A percentile compares a stretch with the other conserved stretches of the same genome.
These are phyloP conservation scores for Trapa incisa DNA, from an alignment of 345 rosid genomes.

Conservation along the genomic window DNA sequence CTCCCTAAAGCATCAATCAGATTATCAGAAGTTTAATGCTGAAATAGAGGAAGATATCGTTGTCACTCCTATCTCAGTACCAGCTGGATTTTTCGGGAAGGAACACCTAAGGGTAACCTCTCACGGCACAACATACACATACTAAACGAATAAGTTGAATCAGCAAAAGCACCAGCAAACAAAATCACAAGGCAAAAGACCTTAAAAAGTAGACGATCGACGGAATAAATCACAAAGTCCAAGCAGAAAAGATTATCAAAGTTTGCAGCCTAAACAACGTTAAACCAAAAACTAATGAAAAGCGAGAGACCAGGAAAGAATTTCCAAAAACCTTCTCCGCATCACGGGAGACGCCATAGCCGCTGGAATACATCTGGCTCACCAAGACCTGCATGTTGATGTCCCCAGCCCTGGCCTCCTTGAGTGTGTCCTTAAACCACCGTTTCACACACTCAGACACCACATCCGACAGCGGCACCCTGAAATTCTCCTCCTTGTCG, in stretches of 20 bases:
- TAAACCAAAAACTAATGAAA: no score
- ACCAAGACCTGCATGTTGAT: constrained; percentile 79
- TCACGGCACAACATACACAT: not conserved
- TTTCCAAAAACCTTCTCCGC: constrained; percentile 44
- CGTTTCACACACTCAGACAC: constrained; percentile 81
- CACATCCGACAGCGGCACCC: constrained; percentile 64
- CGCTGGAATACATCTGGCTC: constrained; percentile 87
- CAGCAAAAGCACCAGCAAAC: not conserved
- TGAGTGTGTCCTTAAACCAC: constrained; percentile 88
- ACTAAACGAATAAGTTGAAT: not conserved
- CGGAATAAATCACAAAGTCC: not conserved
- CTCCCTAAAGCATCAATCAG: not conserved
- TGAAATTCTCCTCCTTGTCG: constrained; percentile 9
- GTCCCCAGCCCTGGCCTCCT: constrained; percentile 88
- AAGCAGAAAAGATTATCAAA: not conserved
- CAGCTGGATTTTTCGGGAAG: not conserved
- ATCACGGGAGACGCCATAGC: constrained; percentile 81
- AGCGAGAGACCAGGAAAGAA: not conserved
- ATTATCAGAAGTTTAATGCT: not conserved
- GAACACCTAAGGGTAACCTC: not conserved
- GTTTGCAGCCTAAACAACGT: no score
- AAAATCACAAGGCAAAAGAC: not conserved
- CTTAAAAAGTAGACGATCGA: not conserved
- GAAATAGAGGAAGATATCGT: not conserved
- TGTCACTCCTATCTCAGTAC: not conserved